A percentile compares a stretch with the other conserved stretches of the same genome.
Conservation (phyloP, 352 stramenopile species). For the Globisporangium cylindrosporum region DNA sequence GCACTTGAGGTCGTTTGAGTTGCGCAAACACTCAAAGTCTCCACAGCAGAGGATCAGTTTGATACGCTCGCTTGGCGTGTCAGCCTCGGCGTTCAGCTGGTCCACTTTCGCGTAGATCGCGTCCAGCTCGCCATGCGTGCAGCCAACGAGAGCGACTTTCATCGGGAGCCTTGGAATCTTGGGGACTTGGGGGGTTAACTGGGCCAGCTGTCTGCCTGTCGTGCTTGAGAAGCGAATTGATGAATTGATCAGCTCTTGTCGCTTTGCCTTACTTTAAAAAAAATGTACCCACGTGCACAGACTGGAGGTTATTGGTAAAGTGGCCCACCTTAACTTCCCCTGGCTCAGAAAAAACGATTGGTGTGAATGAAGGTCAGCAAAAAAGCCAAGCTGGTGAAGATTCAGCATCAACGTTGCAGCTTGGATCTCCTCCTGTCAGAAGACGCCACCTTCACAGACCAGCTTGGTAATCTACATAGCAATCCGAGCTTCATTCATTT, state of each 20-base stretch:
- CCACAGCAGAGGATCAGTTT: constrained; percentile 93
- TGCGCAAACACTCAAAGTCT: constrained; percentile 94
- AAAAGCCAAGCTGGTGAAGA: background rate
- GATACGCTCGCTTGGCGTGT: constrained; percentile 43
- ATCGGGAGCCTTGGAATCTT: constrained; percentile 2
- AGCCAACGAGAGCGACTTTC: constrained; percentile 88
- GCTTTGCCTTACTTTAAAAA: background rate
- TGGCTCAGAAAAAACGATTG: background rate
- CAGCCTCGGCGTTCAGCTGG: constrained; percentile 29
- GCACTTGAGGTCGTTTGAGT: constrained; percentile 82
- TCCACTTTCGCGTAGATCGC: constrained; percentile 89
- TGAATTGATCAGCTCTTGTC: constrained; percentile 10
- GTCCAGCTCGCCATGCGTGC: constrained; percentile 93
- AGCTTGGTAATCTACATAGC: background rate
- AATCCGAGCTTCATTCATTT: background rate
- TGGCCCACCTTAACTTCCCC: too few species aligned
- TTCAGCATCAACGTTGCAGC: background rate
- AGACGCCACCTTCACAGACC: background rate
- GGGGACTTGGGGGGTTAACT: background rate
- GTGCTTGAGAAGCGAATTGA: background rate
- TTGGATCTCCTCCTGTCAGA: background rate
- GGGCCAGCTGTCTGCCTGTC: background rate
- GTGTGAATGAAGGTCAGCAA: background rate
- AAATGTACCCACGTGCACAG: background rate
- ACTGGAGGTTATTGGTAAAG: background rate